Evolutionary conservation across 1,139 yeast species (phyloP).

Genomic region (Hanseniaspora sp.): DNA sequence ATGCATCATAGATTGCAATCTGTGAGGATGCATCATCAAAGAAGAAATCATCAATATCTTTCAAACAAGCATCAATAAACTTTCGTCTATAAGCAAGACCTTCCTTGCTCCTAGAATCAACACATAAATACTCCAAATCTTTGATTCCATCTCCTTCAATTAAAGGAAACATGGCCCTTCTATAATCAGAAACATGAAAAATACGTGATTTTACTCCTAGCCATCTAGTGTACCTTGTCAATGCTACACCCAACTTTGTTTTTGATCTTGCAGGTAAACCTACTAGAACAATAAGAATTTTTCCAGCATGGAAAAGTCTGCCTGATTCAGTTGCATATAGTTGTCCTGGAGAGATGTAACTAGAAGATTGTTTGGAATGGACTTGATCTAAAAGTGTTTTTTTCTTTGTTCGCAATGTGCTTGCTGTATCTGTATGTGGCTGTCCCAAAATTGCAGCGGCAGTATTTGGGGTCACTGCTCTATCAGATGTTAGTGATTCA

Average conservation of each 20-base stretch:
- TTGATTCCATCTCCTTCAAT: constrained; percentile 34
- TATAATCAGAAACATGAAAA: constrained; percentile 86
- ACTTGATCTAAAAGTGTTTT: constrained; percentile 27
- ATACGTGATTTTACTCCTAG: constrained; percentile 86
- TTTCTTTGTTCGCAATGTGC: constrained; percentile 3
- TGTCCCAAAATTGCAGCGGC: constrained; percentile 13
- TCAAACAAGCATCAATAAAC: constrained; percentile 53
- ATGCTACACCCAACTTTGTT: constrained; percentile 81
- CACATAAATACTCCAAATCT: constrained; percentile 22
- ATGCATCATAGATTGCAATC: constrained; percentile 92
- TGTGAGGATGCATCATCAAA: constrained; percentile 73
- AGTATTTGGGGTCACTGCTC: constrained; percentile 5
- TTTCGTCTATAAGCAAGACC: constrained; percentile 47
- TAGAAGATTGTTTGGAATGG: constrained; percentile 29
- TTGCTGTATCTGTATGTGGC: background rate
- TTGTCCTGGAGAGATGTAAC: constrained; percentile 63
- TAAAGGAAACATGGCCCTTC: constrained; percentile 38
- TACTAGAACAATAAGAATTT: constrained; percentile 74
- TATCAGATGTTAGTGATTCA: background rate
- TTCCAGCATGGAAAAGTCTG: constrained; percentile 87
- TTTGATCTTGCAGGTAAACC: constrained; percentile 97
- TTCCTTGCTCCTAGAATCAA: constrained; percentile 43
- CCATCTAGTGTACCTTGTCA: constrained; percentile 88
- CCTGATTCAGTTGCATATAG: constrained; percentile 85
- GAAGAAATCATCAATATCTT: constrained; percentile 53